These are phyloP conservation scores for Candida bentonensis DNA, from an alignment of 805 yeast genomes.

Conservation along the genomic window DNA sequence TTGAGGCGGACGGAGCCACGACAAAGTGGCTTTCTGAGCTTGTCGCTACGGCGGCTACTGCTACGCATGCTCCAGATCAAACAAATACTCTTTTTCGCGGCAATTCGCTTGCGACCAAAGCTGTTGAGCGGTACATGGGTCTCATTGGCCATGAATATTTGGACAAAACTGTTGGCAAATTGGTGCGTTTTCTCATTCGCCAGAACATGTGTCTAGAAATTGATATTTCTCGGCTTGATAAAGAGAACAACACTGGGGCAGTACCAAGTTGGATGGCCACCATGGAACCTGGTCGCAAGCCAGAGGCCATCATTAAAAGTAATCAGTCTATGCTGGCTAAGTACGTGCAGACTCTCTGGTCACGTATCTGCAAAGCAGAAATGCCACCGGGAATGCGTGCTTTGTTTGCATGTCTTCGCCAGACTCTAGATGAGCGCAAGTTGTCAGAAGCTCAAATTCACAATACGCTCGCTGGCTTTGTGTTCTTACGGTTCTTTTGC, in stretches of 20 bases:
- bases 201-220: slow-evolving; percentile 53
- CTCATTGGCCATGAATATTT: slow-evolving; percentile 70
- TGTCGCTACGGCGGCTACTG: slow-evolving; percentile 28
- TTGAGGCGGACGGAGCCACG: background rate
- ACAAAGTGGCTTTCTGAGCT: background rate
- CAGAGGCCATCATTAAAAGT: slow-evolving; percentile 28
- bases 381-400: slow-evolving; percentile 14
- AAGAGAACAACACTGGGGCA: slow-evolving; percentile 7
- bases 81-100: slow-evolving; percentile 67
- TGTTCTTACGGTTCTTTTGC: slow-evolving; percentile 73
- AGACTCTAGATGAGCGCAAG: slow-evolving; percentile 5
- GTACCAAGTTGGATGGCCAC: background rate
- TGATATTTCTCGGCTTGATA: slow-evolving; percentile 51
- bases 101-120: slow-evolving; percentile 65
- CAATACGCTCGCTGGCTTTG: slow-evolving; percentile 69
- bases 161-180: slow-evolving; percentile 56
- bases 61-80: background rate
- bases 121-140: slow-evolving; percentile 63
- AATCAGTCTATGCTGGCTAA: slow-evolving; percentile 36
- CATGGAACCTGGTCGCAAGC: background rate
- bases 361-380: slow-evolving; percentile 9
- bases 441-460: slow-evolving; percentile 24
- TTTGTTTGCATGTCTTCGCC: slow-evolving; percentile 10
- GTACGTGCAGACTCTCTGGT: slow-evolving; percentile 31
- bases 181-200: slow-evolving; percentile 40